Evolutionary conservation across 179 eudicot species (phyloP).

Genomic region (Amaranthus tricolor): DNA sequence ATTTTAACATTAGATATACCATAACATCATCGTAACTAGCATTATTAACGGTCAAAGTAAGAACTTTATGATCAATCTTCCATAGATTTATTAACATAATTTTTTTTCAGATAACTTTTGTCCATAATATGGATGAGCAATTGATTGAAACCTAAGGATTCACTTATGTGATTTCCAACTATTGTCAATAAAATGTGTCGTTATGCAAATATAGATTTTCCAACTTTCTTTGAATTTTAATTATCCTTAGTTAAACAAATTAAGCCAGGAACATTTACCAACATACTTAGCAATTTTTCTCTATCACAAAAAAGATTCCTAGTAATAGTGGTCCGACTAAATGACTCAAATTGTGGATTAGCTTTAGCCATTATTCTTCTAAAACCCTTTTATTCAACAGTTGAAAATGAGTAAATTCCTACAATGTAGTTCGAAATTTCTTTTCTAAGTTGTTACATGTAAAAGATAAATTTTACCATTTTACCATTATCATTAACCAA

Average conservation of each 20-base stretch:
- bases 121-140: slow-evolving; percentile 20
- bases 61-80: slow-evolving; percentile 15
- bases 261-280: not conserved
- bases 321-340: not conserved
- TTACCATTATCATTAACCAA: not conserved
- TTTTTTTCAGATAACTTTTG: slow-evolving; percentile 12
- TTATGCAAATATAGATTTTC: slow-evolving; percentile 9
- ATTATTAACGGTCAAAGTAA: slow-evolving; percentile 18
- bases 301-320: not conserved
- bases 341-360: not conserved
- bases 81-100: slow-evolving; percentile 16
- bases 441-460: not conserved
- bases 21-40: slow-evolving; percentile 9
- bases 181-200: slow-evolving; percentile 16
- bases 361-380: slow-evolving; percentile 7
- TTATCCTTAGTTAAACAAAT: slow-evolving; percentile 19
- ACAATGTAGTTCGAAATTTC: slow-evolving; percentile 5
- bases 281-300: not conserved
- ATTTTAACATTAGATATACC: not conserved
- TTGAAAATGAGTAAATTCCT: not conserved
- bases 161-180: slow-evolving; percentile 23
- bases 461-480: not conserved
- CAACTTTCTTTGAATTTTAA: not conserved
- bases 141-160: slow-evolving; percentile 15
- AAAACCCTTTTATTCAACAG: slow-evolving; percentile 8